Base-by-base conservation (phyloP, 305 asterid species). In the Solanum aculeatissimum region DNA sequence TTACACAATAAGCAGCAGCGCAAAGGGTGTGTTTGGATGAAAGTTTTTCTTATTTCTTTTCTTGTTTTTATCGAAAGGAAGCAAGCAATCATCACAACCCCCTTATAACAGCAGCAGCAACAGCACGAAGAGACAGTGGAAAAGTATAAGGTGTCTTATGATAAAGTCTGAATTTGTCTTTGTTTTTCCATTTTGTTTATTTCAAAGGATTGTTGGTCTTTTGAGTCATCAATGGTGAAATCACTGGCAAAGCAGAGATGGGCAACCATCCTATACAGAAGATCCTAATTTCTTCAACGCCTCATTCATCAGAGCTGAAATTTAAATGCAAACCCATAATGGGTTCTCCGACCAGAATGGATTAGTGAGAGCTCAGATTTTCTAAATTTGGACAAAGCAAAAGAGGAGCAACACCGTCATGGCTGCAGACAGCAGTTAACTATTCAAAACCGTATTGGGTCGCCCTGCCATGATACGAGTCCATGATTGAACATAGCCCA, bases 181-280 rank as follows among this genome's bases (percentile, higher is more conserved):
- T 32, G 40, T 69, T 70, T 42, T 70, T 13, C 27, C 13, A 32
- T 35, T 45, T 45, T 43, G 79, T 70, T 70, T n/a, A 43, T 42
- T 71, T 71, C 29, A 87, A 68, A 77, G 45, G 80, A 35, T 35
- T 71, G 51, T 49, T 71, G 7, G 32, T 42, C 42, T 15, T 25
- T 84, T 47, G 83, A 21, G 72, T 29, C 23, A n/a, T 35, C 32
- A 45, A 23, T 58, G 84, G 25, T 13, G 60, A 82, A 63, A 45
- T 82, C 84, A 62, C 12, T 40, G 84, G 62, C 84, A 85, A 32
- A 6, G 79, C 71, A 78, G 88, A 83, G 83, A 85, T 55, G 85
- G 88, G 85, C 86, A 87, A 85, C 86, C 88, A 83, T 85, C 88
- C 90, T 42, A 23, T 3, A 21, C 11, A 71, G 55, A 71, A 71